Conservation (phyloP, 805 yeast species). For the Candida parachauliodes region DNA sequence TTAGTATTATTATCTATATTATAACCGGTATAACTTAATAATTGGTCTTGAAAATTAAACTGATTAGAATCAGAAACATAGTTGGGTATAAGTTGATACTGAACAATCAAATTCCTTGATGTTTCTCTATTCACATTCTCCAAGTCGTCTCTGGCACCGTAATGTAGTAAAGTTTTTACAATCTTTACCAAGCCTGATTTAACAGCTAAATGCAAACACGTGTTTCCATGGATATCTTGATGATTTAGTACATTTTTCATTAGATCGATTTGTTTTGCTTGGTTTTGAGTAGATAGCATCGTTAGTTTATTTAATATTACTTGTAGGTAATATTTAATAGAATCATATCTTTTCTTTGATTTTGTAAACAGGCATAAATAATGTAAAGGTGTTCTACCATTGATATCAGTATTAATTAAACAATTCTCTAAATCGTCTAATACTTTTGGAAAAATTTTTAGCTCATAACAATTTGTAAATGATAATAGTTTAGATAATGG, state of each 20-base stretch:
- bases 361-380: constrained; percentile 73
- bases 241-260: constrained; percentile 64
- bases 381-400: constrained; percentile 77
- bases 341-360: constrained; percentile 64
- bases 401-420: constrained; percentile 70
- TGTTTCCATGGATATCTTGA: constrained; percentile 79
- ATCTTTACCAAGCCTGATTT: constrained; percentile 65
- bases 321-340: constrained; percentile 81
- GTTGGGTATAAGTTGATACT: constrained; percentile 27
- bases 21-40: constrained; percentile 7
- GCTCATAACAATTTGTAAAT: constrained; percentile 83
- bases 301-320: constrained; percentile 69
- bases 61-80: constrained; percentile 1
- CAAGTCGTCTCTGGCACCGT: constrained; percentile 70
- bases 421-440: constrained; percentile 74
- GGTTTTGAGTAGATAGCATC: constrained; percentile 31
- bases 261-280: constrained; percentile 53
- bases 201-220: constrained; percentile 78
- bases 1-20: not conserved
- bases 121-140: constrained; percentile 42
- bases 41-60: constrained; percentile 4
- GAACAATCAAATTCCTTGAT: constrained; percentile 39
- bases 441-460: constrained; percentile 74
- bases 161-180: constrained; percentile 75
- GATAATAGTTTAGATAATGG: constrained; percentile 81